phyloP scores from a whole-genome alignment of 2,329 filamentous ascomycete species.

The Alternaria triticina region DNA sequence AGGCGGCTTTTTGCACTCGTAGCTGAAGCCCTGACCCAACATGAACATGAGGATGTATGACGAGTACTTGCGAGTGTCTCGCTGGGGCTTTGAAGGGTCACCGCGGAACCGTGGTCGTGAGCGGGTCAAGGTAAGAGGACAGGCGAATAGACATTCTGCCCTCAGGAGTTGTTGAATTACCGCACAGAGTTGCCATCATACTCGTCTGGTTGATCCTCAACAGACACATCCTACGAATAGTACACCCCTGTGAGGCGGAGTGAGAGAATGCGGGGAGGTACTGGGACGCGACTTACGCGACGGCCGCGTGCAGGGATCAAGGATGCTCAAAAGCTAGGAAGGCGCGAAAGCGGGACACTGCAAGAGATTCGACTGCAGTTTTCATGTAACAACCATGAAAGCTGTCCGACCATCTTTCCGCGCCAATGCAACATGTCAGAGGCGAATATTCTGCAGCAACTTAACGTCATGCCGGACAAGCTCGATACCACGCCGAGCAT shows the following conservation, averaged over 20 bases:
- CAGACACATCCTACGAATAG: not conserved
- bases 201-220: not conserved
- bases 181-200: not conserved
- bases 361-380: not conserved
- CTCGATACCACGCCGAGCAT: constrained; percentile 51
- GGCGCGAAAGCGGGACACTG: constrained; percentile 7
- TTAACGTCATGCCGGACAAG: constrained; percentile 5
- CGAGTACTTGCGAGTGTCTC: not conserved
- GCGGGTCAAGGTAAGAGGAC: not conserved
- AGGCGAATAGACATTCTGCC: not conserved
- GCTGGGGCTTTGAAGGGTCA: not conserved
- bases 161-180: not conserved
- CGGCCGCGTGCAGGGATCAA: constrained; percentile 11
- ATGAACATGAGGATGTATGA: not conserved
- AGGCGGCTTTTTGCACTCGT: not conserved
- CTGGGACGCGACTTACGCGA: constrained; percentile 9
- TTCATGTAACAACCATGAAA: constrained; percentile 7
- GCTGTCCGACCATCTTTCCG: constrained; percentile 22
- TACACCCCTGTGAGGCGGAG: not conserved
- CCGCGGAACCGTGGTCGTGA: not conserved
- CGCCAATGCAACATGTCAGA: constrained; percentile 21
- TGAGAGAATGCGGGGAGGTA: not conserved
- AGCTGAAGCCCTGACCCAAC: not conserved
- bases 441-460: constrained; percentile 2
- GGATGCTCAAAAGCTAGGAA: constrained; percentile 15